A percentile compares a stretch with the other conserved stretches of the same genome.
These are phyloP conservation scores for Kwoniella europaea DNA, from an alignment of 768 basidiomycete species.

Conservation along the genomic window DNA sequence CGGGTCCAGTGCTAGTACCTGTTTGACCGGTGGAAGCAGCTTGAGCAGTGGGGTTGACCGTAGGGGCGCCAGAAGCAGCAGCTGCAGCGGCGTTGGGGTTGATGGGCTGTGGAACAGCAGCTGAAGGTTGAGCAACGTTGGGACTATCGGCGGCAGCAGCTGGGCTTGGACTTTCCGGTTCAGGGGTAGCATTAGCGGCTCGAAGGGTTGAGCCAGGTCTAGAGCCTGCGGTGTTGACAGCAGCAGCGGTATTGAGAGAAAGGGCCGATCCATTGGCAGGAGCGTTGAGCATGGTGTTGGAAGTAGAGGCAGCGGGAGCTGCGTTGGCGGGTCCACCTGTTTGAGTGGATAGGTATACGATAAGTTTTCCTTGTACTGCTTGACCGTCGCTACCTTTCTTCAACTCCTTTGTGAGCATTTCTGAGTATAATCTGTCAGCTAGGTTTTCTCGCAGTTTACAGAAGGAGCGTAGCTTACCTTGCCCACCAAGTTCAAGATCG, in stretches of 20 bases:
- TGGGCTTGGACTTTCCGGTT: slow-evolving; percentile 38
- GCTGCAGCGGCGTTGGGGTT: slow-evolving; percentile 61
- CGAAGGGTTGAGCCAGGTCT: slow-evolving; percentile 36
- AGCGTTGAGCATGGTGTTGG: slow-evolving; percentile 34
- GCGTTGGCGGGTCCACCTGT: slow-evolving; percentile 79
- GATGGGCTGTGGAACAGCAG: slow-evolving; percentile 51
- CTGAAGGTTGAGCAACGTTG: slow-evolving; percentile 41
- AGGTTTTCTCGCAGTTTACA: slow-evolving; percentile 10
- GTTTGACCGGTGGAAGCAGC: slow-evolving; percentile 54
- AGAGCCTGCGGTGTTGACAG: slow-evolving; percentile 29
- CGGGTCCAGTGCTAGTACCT: slow-evolving; percentile 64
- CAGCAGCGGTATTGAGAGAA: slow-evolving; percentile 60
- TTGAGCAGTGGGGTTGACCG: slow-evolving; percentile 52
- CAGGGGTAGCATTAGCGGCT: slow-evolving; percentile 44
- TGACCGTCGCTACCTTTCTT: slow-evolving; percentile 99
- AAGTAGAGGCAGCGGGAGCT: slow-evolving; percentile 64
- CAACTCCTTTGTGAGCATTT: slow-evolving; percentile 94
- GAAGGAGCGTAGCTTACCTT: slow-evolving; percentile 67
- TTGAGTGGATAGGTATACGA: slow-evolving; percentile 94
- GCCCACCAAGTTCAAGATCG: slow-evolving; percentile 88
- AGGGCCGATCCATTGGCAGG: slow-evolving; percentile 45
- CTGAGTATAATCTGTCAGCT: slow-evolving; percentile 60
- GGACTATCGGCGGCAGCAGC: slow-evolving; percentile 33
- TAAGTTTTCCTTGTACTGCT: slow-evolving; percentile 95
- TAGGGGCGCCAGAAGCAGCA: slow-evolving; percentile 54